Conservation (phyloP, 495 filamentous ascomycete genomes). For the Podospora sp. region DNA sequence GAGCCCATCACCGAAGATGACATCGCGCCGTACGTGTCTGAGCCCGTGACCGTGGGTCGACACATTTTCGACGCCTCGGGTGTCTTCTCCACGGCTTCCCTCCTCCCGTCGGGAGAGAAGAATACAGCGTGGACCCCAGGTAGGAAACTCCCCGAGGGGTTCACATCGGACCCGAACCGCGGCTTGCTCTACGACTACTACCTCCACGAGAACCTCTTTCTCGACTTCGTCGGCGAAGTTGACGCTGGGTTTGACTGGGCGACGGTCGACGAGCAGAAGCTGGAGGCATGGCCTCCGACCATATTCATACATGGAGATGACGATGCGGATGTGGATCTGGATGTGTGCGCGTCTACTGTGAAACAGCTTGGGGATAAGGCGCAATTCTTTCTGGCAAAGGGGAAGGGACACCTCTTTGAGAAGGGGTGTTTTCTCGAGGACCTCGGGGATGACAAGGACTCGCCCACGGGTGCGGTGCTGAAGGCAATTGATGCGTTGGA, state of each 20-base stretch:
- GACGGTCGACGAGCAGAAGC: background rate
- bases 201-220: constrained; percentile 24
- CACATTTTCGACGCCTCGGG: background rate
- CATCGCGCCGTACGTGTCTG: constrained; percentile 19
- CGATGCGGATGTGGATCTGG: constrained; percentile 23
- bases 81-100: constrained; percentile 17
- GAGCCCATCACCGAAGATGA: constrained; percentile 25
- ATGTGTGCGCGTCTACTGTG: constrained; percentile 20
- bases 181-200: constrained; percentile 30
- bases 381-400: constrained; percentile 17
- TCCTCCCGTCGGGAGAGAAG: constrained; percentile 17
- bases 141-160: background rate
- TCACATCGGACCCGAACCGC: background rate
- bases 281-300: constrained; percentile 25
- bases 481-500: constrained; percentile 23
- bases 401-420: constrained; percentile 27
- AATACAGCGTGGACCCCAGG: constrained; percentile 15
- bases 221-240: constrained; percentile 18
- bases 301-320: constrained; percentile 29
- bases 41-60: constrained; percentile 19
- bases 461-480: constrained; percentile 15
- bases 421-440: constrained; percentile 21
- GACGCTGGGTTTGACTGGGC: constrained; percentile 28
- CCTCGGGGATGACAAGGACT: background rate
- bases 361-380: constrained; percentile 20